These are phyloP conservation scores for Myxozyma melibiosi DNA, from an alignment of 805 yeast genomes.

Conservation along the genomic window DNA sequence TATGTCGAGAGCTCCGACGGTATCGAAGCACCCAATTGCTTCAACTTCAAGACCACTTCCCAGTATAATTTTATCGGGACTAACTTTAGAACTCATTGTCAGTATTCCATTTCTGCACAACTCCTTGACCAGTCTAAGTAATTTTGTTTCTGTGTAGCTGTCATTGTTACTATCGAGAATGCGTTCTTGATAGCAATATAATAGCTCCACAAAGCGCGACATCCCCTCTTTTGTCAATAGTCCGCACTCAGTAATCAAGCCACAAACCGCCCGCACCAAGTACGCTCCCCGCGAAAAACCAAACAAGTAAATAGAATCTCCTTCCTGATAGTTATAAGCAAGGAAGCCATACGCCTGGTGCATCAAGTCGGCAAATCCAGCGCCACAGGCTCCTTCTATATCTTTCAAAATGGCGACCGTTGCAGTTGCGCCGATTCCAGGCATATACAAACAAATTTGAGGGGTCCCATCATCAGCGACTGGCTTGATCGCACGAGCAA, in stretches of 20 bases:
- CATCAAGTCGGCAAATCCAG: slow-evolving; percentile 15
- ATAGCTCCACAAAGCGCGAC: slow-evolving; percentile 20
- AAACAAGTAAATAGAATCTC: slow-evolving; percentile 29
- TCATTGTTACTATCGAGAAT: too few species aligned
- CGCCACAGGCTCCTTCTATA: slow-evolving; percentile 7
- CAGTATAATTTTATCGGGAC: too few species aligned
- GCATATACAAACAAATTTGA: slow-evolving; percentile 17
- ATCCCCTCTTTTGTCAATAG: slow-evolving; percentile 19
- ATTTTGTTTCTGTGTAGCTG: slow-evolving; percentile 3
- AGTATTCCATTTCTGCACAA: neutral
- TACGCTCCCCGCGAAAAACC: slow-evolving; percentile 31
- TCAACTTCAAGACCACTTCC: neutral
- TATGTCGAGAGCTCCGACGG: slow-evolving; percentile 31
- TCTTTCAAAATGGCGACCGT: neutral
- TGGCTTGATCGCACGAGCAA: slow-evolving; percentile 22
- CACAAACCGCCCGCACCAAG: slow-evolving; percentile 20
- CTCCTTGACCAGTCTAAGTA: neutral
- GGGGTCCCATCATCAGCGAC: neutral
- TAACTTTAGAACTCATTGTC: too few species aligned
- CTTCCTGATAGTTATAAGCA: slow-evolving; percentile 23
- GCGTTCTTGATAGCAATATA: too few species aligned
- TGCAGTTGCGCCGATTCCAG: slow-evolving; percentile 18
- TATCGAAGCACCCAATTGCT: slow-evolving; percentile 29
- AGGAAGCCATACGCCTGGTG: slow-evolving; percentile 21
- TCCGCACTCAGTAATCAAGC: slow-evolving; percentile 21